phyloP scores from a whole-genome alignment of 768 basidiomycete genomes.

The Phanerochaete carnosa region DNA sequence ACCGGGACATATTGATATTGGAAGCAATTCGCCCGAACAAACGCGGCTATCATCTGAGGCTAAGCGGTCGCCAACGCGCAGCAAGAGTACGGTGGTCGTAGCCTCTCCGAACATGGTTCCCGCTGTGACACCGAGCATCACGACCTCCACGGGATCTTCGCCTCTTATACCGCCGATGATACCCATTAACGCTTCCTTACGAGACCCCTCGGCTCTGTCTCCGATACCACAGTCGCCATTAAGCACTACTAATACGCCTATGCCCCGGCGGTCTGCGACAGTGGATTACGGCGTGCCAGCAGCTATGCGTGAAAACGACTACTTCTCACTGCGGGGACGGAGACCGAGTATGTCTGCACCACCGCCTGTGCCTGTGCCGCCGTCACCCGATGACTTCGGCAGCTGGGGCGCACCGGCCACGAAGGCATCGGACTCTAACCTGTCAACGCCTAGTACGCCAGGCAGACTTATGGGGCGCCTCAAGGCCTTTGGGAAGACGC shows the following conservation, averaged over 20 bases:
- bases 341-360: slow-evolving; percentile 42
- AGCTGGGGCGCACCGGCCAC: slow-evolving; percentile 30
- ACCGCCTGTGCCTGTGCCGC: slow-evolving; percentile 27
- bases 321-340: slow-evolving; percentile 46
- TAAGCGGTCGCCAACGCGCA: slow-evolving; percentile 8
- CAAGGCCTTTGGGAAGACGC: slow-evolving; percentile 67
- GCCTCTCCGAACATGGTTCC: slow-evolving; percentile 65
- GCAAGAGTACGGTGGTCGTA: slow-evolving; percentile 46
- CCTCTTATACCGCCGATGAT: slow-evolving; percentile 63
- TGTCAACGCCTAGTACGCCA: slow-evolving; percentile 49
- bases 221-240: slow-evolving; percentile 26
- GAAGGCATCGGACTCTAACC: slow-evolving; percentile 19
- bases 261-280: slow-evolving; percentile 9
- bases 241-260: slow-evolving; percentile 18
- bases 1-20: slow-evolving; percentile 24
- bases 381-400: slow-evolving; percentile 45
- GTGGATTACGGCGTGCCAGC: neutral
- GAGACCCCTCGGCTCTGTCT: slow-evolving; percentile 20
- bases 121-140: slow-evolving; percentile 49
- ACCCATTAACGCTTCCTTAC: slow-evolving; percentile 25
- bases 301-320: slow-evolving; percentile 38
- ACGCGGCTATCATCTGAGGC: slow-evolving; percentile 30
- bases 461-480: slow-evolving; percentile 73
- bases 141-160: slow-evolving; percentile 33
- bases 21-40: slow-evolving; percentile 16